A percentile compares a stretch with the other conserved stretches of the same genome.
Conservation (phyloP, 768 basidiomycete species). For the Lyophyllum semitale region DNA sequence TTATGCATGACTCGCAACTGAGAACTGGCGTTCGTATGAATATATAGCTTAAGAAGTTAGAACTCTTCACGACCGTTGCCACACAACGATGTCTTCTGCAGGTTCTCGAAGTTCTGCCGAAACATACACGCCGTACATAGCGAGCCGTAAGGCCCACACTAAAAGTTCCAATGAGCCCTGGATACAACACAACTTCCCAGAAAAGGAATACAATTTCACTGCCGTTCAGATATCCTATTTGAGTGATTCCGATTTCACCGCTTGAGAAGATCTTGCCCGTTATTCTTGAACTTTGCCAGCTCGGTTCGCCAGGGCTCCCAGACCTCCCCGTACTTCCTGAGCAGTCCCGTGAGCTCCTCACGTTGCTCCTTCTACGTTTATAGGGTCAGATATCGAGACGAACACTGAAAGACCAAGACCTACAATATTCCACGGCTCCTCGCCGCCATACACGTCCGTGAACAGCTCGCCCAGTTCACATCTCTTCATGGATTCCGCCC, state of each 20-base stretch:
- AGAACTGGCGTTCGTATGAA: not conserved
- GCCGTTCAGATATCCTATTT: not conserved
- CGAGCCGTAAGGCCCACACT: too few species aligned
- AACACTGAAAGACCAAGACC: conserved; percentile 31
- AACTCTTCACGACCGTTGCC: not conserved
- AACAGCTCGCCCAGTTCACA: conserved; percentile 80
- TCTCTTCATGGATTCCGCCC: conserved; percentile 70
- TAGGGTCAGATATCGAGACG: not conserved
- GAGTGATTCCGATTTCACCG: not conserved
- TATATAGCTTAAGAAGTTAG: not conserved
- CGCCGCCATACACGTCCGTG: conserved; percentile 84
- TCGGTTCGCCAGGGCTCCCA: conserved; percentile 90
- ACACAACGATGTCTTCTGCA: not conserved
- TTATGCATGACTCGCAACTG: not conserved
- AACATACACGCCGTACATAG: not conserved
- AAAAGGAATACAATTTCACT: not conserved
- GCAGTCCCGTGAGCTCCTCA: conserved; percentile 68
- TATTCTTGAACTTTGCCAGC: conserved; percentile 72
- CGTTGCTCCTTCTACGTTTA: conserved; percentile 75
- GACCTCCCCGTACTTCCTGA: conserved; percentile 83
- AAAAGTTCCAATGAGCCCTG: not conserved
- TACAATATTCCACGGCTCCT: conserved; percentile 84
- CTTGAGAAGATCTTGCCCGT: conserved; percentile 59
- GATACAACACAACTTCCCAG: not conserved
- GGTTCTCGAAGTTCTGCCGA: not conserved